phyloP scores from a whole-genome alignment of 2,329 filamentous ascomycete genomes.

The Trematosphaeria pertusa region DNA sequence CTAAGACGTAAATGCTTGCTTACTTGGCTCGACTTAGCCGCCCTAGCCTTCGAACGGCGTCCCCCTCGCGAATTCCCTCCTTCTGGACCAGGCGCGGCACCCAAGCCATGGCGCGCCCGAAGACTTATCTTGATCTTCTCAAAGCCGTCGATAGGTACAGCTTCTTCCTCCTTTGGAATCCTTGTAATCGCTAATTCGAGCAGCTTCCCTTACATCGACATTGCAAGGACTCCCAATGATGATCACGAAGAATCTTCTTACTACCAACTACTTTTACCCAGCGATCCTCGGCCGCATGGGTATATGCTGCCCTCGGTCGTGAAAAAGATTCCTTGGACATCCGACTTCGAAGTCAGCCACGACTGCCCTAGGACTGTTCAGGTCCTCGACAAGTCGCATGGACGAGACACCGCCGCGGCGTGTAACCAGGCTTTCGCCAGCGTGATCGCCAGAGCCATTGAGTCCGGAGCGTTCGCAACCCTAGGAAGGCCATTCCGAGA shows the following conservation, averaged over 20 bases:
- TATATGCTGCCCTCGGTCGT: constrained; percentile 67
- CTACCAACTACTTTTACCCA: constrained; percentile 70
- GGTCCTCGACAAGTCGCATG: constrained; percentile 57
- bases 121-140: constrained; percentile 6
- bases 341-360: constrained; percentile 66
- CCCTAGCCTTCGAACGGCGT: too few species aligned
- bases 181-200: background rate
- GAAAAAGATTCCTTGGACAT: constrained; percentile 57
- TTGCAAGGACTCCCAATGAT: constrained; percentile 6
- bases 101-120: background rate
- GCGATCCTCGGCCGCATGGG: constrained; percentile 65
- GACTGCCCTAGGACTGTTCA: constrained; percentile 63
- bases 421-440: constrained; percentile 9
- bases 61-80: too few species aligned
- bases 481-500: constrained; percentile 5
- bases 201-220: constrained; percentile 10
- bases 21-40: too few species aligned
- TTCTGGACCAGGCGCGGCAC: too few species aligned
- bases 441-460: constrained; percentile 4
- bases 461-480: constrained; percentile 1
- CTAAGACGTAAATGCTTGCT: too few species aligned
- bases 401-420: constrained; percentile 1
- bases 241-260: constrained; percentile 47
- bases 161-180: too few species aligned
- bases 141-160: constrained; percentile 7